Evolutionary conservation across 306 rosid genomes (phyloP).

Genomic region (Acacia confusa): DNA sequence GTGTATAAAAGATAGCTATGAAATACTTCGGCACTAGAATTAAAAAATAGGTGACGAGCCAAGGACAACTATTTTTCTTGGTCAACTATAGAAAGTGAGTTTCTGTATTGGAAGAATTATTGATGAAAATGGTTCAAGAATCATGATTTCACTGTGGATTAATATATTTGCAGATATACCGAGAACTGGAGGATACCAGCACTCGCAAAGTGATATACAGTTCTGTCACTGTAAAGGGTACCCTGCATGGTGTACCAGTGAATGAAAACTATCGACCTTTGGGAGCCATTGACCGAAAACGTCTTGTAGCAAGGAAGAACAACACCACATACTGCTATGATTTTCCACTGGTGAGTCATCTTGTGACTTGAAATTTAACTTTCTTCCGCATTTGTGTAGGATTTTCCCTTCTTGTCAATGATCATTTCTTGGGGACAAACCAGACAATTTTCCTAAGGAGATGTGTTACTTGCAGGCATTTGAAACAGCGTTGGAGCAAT

Average conservation of each 20-base stretch:
- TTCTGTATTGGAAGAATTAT: conserved; percentile 19
- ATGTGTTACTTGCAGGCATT: conserved; percentile 71
- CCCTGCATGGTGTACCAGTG: conserved; percentile 76
- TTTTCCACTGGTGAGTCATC: conserved; percentile 83
- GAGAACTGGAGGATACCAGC: conserved; percentile 72
- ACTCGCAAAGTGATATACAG: conserved; percentile 69
- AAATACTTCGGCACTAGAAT: background rate
- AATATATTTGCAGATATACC: conserved; percentile 63
- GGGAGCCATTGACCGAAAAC: conserved; percentile 84
- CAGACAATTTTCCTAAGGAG: conserved; percentile 33
- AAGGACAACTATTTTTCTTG: background rate
- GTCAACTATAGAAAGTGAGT: background rate
- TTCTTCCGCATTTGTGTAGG: background rate
- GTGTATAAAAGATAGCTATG: background rate
- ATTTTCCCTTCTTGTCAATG: background rate
- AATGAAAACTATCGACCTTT: conserved; percentile 76
- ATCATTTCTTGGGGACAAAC: background rate
- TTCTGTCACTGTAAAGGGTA: conserved; percentile 61
- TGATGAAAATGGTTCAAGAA: conserved; percentile 8
- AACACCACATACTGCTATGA: conserved; percentile 97
- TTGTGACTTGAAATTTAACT: conserved; percentile 15
- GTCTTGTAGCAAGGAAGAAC: conserved; percentile 86
- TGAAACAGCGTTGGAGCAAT: conserved; percentile 83
- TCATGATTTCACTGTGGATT: conserved; percentile 29
- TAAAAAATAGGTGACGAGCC: background rate